These are phyloP conservation scores for Ogataea hybrid DNA, from an alignment of 1,139 yeast species.

Conservation along the genomic window DNA sequence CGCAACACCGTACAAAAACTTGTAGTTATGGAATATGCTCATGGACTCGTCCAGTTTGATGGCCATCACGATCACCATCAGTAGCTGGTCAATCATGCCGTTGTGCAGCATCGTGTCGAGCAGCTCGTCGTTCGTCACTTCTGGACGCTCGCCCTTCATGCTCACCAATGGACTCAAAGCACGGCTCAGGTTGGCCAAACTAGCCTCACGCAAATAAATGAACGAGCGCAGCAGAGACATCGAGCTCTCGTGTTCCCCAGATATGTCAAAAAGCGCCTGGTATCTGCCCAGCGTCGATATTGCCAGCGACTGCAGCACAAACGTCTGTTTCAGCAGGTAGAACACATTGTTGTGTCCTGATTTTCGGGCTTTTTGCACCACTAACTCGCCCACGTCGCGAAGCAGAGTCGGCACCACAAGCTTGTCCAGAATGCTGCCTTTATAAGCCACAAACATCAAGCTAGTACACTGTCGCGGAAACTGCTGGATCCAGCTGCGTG, in stretches of 20 bases:
- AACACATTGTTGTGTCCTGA: constrained; percentile 15
- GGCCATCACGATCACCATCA: constrained; percentile 28
- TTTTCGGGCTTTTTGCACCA: constrained; percentile 17
- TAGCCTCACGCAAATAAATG: constrained; percentile 27
- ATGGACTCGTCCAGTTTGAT: constrained; percentile 31
- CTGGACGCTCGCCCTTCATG: constrained; percentile 8
- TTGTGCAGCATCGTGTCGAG: constrained; percentile 20
- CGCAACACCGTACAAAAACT: constrained; percentile 22
- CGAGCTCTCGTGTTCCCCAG: constrained; percentile 28
- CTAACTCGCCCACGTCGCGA: constrained; percentile 28
- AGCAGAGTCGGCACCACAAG: constrained; percentile 27
- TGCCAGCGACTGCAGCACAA: constrained; percentile 27
- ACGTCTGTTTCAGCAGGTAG: constrained; percentile 26
- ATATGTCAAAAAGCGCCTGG: constrained; percentile 22
- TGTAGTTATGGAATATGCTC: constrained; percentile 30
- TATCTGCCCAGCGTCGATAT: constrained; percentile 28
- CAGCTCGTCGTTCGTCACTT: constrained; percentile 10
- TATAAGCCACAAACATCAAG: constrained; percentile 24
- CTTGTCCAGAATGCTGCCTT: constrained; percentile 27
- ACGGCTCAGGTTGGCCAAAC: constrained; percentile 20
- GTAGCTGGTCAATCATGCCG: constrained; percentile 25
- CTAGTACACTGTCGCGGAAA: constrained; percentile 24
- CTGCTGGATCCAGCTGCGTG: constrained; percentile 23
- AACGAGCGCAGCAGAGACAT: constrained; percentile 21
- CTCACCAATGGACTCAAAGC: constrained; percentile 21